Conservation (phyloP, 352 stramenopile genomes). For the Phytophthora melonis region DNA sequence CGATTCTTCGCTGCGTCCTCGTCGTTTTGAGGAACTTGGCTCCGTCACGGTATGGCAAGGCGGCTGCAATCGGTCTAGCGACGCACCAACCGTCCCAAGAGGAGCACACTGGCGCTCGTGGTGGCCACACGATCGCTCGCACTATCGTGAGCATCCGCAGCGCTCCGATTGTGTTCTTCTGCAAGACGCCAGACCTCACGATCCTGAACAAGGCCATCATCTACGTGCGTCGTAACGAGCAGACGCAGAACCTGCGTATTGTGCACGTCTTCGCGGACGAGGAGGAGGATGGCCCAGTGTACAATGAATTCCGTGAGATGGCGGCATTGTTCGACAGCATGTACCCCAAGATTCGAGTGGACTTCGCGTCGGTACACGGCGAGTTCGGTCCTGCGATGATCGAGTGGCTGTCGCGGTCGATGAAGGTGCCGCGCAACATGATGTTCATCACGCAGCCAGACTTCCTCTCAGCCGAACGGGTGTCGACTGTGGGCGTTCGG, state of each 20-base stretch:
- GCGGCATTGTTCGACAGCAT: constrained; percentile 79
- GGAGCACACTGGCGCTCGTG: constrained; percentile 52
- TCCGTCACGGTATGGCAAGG: constrained; percentile 43
- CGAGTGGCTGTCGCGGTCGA: constrained; percentile 59
- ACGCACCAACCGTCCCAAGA: constrained; percentile 1
- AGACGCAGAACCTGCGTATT: constrained; percentile 87
- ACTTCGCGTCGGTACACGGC: constrained; percentile 65
- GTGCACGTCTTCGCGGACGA: constrained; percentile 74
- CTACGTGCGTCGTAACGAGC: constrained; percentile 89
- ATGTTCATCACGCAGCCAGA: constrained; percentile 91
- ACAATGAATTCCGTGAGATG: constrained; percentile 46
- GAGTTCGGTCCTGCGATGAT: too few relatives aligned
- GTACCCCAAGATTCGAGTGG: constrained; percentile 86
- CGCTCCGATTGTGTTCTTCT: constrained; percentile 88
- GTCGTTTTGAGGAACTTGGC: constrained; percentile 45
- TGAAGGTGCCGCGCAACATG: constrained; percentile 78
- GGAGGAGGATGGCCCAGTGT: constrained; percentile 13
- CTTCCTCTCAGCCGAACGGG: constrained; percentile 58
- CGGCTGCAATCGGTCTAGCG: constrained; percentile 16
- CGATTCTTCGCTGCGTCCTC: constrained; percentile 45
- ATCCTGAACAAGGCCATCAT: constrained; percentile 92
- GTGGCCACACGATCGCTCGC: constrained; percentile 54
- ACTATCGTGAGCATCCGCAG: constrained; percentile 59
- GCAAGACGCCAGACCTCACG: constrained; percentile 86
- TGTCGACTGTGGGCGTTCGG: constrained; percentile 70